These are phyloP conservation scores for Lentinula novae-zelandiae DNA, from an alignment of 1,284 basidiomycete species.

Conservation along the genomic window DNA sequence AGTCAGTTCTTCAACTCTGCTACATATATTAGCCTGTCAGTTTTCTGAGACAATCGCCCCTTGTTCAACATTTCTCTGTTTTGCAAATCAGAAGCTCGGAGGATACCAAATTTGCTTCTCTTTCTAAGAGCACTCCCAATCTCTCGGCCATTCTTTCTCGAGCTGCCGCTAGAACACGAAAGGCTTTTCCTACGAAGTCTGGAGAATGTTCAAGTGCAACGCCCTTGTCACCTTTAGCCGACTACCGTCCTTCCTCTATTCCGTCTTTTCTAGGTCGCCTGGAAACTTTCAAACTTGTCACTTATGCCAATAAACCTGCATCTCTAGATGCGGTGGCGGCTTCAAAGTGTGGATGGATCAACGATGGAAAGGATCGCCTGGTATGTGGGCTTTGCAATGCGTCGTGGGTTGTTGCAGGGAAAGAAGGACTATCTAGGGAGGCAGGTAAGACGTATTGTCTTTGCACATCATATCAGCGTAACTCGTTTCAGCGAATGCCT, in stretches of 20 bases:
- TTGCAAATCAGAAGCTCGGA: not conserved
- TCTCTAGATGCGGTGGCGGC: slow-evolving; percentile 74
- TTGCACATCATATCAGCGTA: slow-evolving; percentile 9
- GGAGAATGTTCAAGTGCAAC: slow-evolving; percentile 19
- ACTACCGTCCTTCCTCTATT: slow-evolving; percentile 75
- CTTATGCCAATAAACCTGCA: slow-evolving; percentile 72
- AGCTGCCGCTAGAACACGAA: slow-evolving; percentile 54
- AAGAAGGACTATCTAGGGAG: slow-evolving; percentile 65
- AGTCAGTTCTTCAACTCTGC: slow-evolving; percentile 19
- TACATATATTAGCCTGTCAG: slow-evolving; percentile 16
- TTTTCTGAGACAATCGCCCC: slow-evolving; percentile 4
- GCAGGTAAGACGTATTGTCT: slow-evolving; percentile 57
- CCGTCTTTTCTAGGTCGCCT: slow-evolving; percentile 68
- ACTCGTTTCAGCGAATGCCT: slow-evolving; percentile 46
- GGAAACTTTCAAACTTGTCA: slow-evolving; percentile 70
- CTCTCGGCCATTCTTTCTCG: slow-evolving; percentile 64
- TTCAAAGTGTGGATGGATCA: slow-evolving; percentile 74
- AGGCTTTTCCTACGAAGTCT: slow-evolving; percentile 37
- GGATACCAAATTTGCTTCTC: slow-evolving; percentile 20
- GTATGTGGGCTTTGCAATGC: slow-evolving; percentile 65
- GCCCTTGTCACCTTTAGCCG: slow-evolving; percentile 39
- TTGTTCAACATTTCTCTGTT: not conserved
- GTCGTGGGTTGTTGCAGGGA: slow-evolving; percentile 68
- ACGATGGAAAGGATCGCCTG: slow-evolving; percentile 72
- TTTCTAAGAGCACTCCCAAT: slow-evolving; percentile 59